Base-by-base conservation (phyloP, 345 rosid species). In the Aegle marmelos region DNA sequence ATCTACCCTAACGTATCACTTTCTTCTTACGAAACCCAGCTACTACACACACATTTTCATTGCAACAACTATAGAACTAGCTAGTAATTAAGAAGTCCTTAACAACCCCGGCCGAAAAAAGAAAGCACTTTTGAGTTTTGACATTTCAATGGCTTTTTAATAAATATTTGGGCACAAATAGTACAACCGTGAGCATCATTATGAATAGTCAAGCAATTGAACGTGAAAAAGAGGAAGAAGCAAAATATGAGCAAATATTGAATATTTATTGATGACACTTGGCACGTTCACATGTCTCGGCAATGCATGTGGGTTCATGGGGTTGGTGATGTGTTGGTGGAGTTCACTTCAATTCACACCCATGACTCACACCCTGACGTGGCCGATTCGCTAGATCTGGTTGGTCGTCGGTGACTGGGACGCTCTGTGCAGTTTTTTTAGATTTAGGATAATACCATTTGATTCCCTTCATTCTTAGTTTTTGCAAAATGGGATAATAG, bases 201-300 rank as follows among this genome's bases (percentile, higher is more conserved):
- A 62, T 16, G 17, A 4, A 19, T 19, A 17, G 22, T 17, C 5
- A 62, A 33, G 36, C 31, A 64, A 17, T 33, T 67, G 53, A 67
- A 67, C 70, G 70, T 67, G 70, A 67, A 67, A 67, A 1, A 22
- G 73, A 6, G 3, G 6, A 3, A 39, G 71, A 9, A 39, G 36
- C 6, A 5, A 27, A 10, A 16, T 10, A 8, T 33, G 21, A 7
- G 39, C 68, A 63, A 65, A 34, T 34, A 39, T 34, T 34, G 24
- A 5, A 14, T 25, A 14, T 1, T 22, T 72, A 24, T 73, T n/a
- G 57, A 25, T 13, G 68, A 33, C 74, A 76, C 19, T 48, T 48
- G 14, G 53, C 57, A 53, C 45, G 68, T 77, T 77, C 79, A 68
- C 74, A 68, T 68, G 79, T 77, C 79, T 69, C 22, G 13, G n/a